Evolutionary conservation across 1,139 yeast genomes (phyloP).

Genomic region (Yamadazyma atlantica): DNA sequence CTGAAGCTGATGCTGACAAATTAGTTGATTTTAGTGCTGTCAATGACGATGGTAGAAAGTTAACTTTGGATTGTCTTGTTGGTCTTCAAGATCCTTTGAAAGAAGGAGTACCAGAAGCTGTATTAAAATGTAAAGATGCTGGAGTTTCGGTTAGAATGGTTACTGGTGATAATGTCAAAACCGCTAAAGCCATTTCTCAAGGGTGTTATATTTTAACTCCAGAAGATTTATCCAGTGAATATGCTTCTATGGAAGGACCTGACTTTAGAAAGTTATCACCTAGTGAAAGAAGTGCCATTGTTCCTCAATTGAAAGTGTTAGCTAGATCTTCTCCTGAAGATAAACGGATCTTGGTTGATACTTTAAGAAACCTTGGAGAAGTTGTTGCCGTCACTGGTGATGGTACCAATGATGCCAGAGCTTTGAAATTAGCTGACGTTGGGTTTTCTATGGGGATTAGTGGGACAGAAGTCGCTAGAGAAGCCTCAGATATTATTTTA

Average conservation of each 20-base stretch:
- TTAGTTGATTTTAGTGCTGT: conserved; percentile 32
- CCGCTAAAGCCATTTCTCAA: conserved; percentile 87
- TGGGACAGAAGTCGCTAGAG: conserved; percentile 94
- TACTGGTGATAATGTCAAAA: conserved; percentile 88
- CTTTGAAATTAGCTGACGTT: conserved; percentile 85
- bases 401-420: conserved; percentile 97
- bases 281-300: conserved; percentile 56
- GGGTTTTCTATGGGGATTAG: conserved; percentile 94
- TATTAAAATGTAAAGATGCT: conserved; percentile 77
- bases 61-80: conserved; percentile 67
- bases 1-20: conserved; percentile 48
- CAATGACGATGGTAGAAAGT: conserved; percentile 21
- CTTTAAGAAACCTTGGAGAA: conserved; percentile 78
- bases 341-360: conserved; percentile 80
- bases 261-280: conserved; percentile 66
- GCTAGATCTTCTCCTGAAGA: conserved; percentile 97
- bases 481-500: conserved; percentile 89
- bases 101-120: conserved; percentile 87
- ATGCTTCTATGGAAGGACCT: conserved; percentile 91
- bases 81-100: conserved; percentile 96
- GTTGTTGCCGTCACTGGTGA: conserved; percentile 99
- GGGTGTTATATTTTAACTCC: conserved; percentile 77
- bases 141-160: conserved; percentile 97
- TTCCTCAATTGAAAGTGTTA: conserved; percentile 75
- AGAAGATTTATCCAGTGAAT: conserved; percentile 51